Evolutionary conservation across 129 eudicot genomes (phyloP).

Genomic region (Arctium minus): DNA sequence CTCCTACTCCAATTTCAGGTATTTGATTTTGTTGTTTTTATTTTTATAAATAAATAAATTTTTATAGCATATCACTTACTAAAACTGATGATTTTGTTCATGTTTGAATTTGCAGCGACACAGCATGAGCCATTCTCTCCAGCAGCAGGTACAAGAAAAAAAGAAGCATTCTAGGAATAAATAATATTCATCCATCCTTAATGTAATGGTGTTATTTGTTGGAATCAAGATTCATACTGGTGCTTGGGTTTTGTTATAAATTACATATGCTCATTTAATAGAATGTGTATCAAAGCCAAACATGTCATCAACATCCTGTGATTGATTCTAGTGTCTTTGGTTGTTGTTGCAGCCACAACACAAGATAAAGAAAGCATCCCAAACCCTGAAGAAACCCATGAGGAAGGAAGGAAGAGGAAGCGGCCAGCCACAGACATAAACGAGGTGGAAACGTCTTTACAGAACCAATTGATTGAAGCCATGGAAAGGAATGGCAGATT

Average conservation of each 20-base stretch:
- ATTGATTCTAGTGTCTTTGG: neutral
- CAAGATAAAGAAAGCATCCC: constrained; percentile 30
- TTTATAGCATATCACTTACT: neutral
- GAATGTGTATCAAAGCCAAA: too few relatives aligned
- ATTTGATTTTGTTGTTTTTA: neutral
- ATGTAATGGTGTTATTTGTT: neutral
- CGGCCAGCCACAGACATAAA: constrained; percentile 28
- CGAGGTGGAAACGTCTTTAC: constrained; percentile 32
- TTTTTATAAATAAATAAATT: too few relatives aligned
- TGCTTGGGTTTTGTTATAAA: neutral
- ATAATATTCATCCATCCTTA: neutral
- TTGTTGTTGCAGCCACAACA: constrained; percentile 13
- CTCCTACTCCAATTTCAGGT: constrained; percentile 65
- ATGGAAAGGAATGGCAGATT: constrained; percentile 75
- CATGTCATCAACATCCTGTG: too few relatives aligned
- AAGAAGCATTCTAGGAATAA: too few relatives aligned
- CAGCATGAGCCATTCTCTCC: constrained; percentile 37
- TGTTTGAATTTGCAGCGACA: constrained; percentile 30
- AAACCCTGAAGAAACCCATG: constrained; percentile 26
- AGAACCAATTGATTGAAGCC: constrained; percentile 49
- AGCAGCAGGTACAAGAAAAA: constrained; percentile 28
- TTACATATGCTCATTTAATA: too few relatives aligned
- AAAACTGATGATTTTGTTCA: neutral
- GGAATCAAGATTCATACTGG: neutral
- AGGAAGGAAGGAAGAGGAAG: constrained; percentile 57